Percentiles rank a stretch among this genome's conserved stretches.
Evolutionary conservation across 768 basidiomycete genomes (phyloP).

Genomic region (Serendipita sp.): DNA sequence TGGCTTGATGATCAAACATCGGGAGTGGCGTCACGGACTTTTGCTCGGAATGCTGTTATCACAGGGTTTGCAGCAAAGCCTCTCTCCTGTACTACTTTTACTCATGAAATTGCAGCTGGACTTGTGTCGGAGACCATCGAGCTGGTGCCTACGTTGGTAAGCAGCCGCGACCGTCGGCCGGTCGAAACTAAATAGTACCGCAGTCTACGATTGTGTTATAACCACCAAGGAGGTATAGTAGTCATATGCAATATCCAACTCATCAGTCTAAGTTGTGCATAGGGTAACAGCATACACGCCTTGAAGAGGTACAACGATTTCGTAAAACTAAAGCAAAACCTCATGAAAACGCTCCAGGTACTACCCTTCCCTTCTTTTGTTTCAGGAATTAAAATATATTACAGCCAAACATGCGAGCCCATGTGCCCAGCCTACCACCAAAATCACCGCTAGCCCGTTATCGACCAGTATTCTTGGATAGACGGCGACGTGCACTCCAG

Average conservation of each 20-base stretch:
- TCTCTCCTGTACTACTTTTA: constrained; percentile 22
- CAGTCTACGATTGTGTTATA: constrained; percentile 56
- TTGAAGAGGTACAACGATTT: constrained; percentile 57
- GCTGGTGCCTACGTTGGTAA: constrained; percentile 51
- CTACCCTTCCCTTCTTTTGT: constrained; percentile 12
- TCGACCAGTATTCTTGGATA: constrained; percentile 49
- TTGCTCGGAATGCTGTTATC: constrained; percentile 14
- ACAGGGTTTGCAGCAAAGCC: not conserved
- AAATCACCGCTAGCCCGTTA: constrained; percentile 53
- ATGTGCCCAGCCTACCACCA: constrained; percentile 45
- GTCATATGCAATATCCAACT: constrained; percentile 1
- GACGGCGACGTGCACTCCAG: constrained; percentile 19
- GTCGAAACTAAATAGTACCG: not conserved
- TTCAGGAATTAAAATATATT: not conserved
- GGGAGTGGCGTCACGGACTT: constrained; percentile 18
- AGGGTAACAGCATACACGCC: constrained; percentile 47
- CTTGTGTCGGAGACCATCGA: constrained; percentile 44
- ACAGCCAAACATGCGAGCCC: constrained; percentile 29
- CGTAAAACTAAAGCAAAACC: constrained; percentile 30
- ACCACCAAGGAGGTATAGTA: constrained; percentile 37
- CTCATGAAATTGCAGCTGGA: constrained; percentile 47
- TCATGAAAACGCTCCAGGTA: constrained; percentile 39
- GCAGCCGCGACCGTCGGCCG: constrained; percentile 12
- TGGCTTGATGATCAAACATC: constrained; percentile 49
- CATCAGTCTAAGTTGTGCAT: not conserved